A percentile compares a stretch with the other conserved stretches of the same genome.
Conservation (phyloP, 1,284 basidiomycete species). For the Phylloporus gajari region DNA sequence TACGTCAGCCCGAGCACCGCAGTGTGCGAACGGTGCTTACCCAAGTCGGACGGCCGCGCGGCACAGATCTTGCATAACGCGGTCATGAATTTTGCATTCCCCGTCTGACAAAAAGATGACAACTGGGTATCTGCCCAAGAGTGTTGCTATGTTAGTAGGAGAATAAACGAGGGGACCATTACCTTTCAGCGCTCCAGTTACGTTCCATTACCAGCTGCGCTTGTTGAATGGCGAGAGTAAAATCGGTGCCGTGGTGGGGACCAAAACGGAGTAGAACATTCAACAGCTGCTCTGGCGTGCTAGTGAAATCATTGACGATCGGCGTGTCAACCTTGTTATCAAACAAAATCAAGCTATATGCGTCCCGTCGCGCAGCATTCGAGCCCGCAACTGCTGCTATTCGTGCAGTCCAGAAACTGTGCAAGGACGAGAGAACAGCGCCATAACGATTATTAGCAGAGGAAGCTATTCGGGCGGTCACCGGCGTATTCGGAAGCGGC, state of each 20-base stretch:
- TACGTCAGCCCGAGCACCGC: conserved; percentile 10
- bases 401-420: conserved; percentile 52
- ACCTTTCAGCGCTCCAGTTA: conserved; percentile 69
- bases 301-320: conserved; percentile 61
- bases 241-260: conserved; percentile 59
- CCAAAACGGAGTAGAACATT: conserved; percentile 48
- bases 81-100: conserved; percentile 55
- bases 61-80: conserved; percentile 57
- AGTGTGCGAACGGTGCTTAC: conserved; percentile 41
- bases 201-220: conserved; percentile 55
- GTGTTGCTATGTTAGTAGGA: not conserved
- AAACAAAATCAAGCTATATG: conserved; percentile 69
- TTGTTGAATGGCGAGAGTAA: conserved; percentile 51
- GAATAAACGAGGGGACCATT: not conserved
- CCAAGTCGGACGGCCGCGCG: conserved; percentile 58
- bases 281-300: conserved; percentile 59
- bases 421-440: conserved; percentile 65
- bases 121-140: conserved; percentile 58
- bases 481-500: conserved; percentile 60
- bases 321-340: conserved; percentile 41
- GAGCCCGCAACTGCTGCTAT: conserved; percentile 49
- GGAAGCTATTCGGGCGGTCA: conserved; percentile 49
- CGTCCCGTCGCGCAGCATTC: conserved; percentile 55
- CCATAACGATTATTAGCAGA: conserved; percentile 62
- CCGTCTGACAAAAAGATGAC: conserved; percentile 75